Base-by-base conservation (phyloP, 805 yeast species). In the Candida palmyrensis region DNA sequence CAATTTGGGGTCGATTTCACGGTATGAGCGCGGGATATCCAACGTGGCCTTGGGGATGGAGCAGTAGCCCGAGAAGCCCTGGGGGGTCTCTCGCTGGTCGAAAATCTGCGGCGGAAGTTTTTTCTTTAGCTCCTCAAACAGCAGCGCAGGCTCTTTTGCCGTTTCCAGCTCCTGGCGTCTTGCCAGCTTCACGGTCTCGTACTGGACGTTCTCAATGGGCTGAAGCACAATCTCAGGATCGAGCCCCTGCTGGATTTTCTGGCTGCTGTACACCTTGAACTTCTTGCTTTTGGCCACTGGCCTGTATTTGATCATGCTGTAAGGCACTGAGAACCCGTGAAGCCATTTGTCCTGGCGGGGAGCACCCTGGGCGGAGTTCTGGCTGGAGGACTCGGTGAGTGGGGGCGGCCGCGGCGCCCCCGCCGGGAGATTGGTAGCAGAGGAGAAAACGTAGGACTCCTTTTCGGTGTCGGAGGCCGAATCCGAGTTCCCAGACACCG, bases 271-370 rank as follows among this genome's bases (percentile, higher is more conserved):
- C 3, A 39, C 30, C 13, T 30, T 40, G 16, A 39, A 37, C 8
- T 45, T 42, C 8, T 38, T 37, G 30, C 34, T 14, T 27, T 43
- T 40, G 9, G 35, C 32, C n/a, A 34, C 27, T 18, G 39, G 32
- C 18, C 40, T 34, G 39, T 50, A 57, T 25, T 50, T 48, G 30
- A 59, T 45, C 4, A 53, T 47, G 4, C 57, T 32, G 29, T 48
- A 47, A n/a, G 65, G 62, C 4, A 48, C 39, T 5, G 36, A 32
- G 15, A 43, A 41, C 2, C 58, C 59, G 32, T 62, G 65, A 13
- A 21, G 37, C 68, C 67, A 61, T 21, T 38, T 39, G n/a, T n/a
- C n/a, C n/a, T n/a, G n/a, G n/a, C n/a, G n/a, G n/a, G n/a, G n/a
- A n/a, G n/a, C n/a, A n/a, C n/a, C n/a, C n/a, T n/a, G n/a, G n/a